A percentile compares a stretch with the other conserved stretches of the same genome.
These are phyloP conservation scores for Diaporthe velutina DNA, from an alignment of 2,329 filamentous ascomycete genomes.

Conservation along the genomic window DNA sequence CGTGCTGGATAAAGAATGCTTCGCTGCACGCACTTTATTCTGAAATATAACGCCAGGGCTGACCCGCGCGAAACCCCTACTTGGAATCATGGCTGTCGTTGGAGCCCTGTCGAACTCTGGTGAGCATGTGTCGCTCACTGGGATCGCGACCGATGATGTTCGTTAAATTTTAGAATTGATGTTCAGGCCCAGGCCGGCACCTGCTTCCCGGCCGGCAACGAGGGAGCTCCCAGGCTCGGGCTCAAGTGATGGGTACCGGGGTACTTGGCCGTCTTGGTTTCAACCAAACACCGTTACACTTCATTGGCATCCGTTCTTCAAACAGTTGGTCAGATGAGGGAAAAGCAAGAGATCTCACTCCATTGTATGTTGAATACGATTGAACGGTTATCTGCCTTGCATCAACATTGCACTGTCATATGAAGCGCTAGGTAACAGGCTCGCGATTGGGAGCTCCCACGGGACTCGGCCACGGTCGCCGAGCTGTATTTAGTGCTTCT, in stretches of 20 bases:
- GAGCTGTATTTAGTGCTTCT: no score
- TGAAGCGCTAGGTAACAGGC: neutral
- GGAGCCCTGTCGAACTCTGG: constrained; percentile 35
- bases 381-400: neutral
- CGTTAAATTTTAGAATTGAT: constrained; percentile 23
- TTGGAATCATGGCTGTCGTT: constrained; percentile 63
- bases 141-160: constrained; percentile 10
- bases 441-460: neutral
- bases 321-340: neutral
- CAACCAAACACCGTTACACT: neutral
- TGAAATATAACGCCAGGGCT: constrained; percentile 57
- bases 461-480: neutral
- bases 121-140: neutral
- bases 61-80: constrained; percentile 64
- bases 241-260: neutral
- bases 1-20: neutral
- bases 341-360: no score
- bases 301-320: neutral
- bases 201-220: constrained; percentile 25
- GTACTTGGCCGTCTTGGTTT: neutral
- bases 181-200: constrained; percentile 12
- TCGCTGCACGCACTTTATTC: constrained; percentile 48
- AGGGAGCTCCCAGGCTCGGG: neutral
- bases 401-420: neutral
- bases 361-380: neutral